Percentiles rank a stretch among this genome's conserved stretches.
Conservation (phyloP, 768 basidiomycete genomes). For the Amanita inopinata region DNA sequence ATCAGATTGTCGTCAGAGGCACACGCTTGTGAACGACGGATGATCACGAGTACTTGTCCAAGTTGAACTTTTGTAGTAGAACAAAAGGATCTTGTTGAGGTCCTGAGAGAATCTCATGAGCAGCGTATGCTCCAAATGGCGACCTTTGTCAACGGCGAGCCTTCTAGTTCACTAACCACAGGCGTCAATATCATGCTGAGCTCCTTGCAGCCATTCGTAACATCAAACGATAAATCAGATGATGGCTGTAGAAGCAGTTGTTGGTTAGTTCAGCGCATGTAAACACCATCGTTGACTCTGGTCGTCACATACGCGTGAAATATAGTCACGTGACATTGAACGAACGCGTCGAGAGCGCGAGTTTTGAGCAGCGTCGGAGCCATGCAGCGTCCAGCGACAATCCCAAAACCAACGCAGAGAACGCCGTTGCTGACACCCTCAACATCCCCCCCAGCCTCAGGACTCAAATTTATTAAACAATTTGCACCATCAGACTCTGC, state of each 20-base stretch:
- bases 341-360: neutral
- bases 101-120: conserved; percentile 5
- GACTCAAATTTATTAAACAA: conserved; percentile 5
- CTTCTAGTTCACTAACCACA: too few species aligned
- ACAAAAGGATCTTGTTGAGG: conserved; percentile 5
- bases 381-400: neutral
- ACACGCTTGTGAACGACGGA: too few species aligned
- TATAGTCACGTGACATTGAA: neutral
- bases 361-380: neutral
- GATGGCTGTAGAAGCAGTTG: too few species aligned
- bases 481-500: conserved; percentile 11
- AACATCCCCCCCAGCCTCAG: neutral
- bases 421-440: conserved; percentile 1
- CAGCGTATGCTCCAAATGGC: neutral
- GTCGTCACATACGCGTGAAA: too few species aligned
- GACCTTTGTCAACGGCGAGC: neutral
- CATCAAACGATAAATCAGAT: too few species aligned
- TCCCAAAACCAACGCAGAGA: too few species aligned
- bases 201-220: neutral
- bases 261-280: too few species aligned
- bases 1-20: too few species aligned
- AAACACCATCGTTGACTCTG: too few species aligned
- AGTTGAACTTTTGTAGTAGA: too few species aligned
- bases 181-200: neutral
- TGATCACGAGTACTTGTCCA: too few species aligned